phyloP scores from a whole-genome alignment of 768 basidiomycete species.

The Gloeopeniophorella convolvens region DNA sequence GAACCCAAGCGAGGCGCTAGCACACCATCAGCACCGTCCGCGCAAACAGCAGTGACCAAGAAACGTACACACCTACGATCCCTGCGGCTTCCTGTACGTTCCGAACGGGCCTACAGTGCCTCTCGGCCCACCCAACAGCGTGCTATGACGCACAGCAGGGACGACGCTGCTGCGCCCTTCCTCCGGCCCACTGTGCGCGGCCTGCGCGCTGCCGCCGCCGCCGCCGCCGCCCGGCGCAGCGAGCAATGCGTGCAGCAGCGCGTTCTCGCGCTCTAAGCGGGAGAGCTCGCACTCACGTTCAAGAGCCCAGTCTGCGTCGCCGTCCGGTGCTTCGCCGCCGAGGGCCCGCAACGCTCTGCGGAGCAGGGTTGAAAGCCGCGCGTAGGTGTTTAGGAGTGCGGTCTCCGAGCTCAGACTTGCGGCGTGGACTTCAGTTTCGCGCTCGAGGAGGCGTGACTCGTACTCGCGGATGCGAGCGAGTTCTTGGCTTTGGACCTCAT shows the following conservation, averaged over 20 bases:
- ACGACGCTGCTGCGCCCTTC: conserved; percentile 20
- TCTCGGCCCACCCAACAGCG: conserved; percentile 19
- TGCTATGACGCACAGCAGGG: conserved; percentile 8
- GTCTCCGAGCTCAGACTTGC: conserved; percentile 56
- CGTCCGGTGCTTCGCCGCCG: conserved; percentile 49
- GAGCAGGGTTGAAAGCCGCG: conserved; percentile 61
- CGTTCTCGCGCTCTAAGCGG: conserved; percentile 83
- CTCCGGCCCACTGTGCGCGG: conserved; percentile 6
- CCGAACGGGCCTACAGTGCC: conserved; percentile 22
- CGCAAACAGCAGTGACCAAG: too few relatives aligned
- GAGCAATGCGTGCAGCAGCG: conserved; percentile 66
- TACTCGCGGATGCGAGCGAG: conserved; percentile 86
- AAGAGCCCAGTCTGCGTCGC: conserved; percentile 64
- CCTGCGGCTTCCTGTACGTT: conserved; percentile 18
- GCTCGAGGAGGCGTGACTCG: conserved; percentile 73
- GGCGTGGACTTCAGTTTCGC: conserved; percentile 61
- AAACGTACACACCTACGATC: neutral
- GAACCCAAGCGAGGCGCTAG: too few relatives aligned
- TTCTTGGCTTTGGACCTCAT: conserved; percentile 90
- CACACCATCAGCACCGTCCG: too few relatives aligned
- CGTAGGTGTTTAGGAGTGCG: conserved; percentile 59
- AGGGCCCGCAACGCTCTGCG: conserved; percentile 64
- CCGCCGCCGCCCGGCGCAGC: conserved; percentile 35
- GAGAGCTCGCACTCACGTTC: conserved; percentile 89
- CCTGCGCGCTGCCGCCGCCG: neutral